These are phyloP conservation scores for Casuarina glauca DNA, from an alignment of 306 rosid genomes.

Conservation along the genomic window DNA sequence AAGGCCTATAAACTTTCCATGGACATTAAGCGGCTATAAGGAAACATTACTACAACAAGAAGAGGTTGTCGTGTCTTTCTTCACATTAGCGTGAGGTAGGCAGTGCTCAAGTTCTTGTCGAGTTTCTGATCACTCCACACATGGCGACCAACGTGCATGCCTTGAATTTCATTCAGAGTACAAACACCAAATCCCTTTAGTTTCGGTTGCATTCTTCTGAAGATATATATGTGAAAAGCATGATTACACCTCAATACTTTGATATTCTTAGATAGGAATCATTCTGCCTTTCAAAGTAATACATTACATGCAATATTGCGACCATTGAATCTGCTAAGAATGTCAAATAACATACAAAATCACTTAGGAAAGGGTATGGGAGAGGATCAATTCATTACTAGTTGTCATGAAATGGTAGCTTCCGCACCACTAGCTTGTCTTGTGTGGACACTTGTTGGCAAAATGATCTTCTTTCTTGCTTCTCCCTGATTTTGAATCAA, in stretches of 20 bases:
- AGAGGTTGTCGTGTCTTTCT: too few relatives aligned
- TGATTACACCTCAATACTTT: not conserved
- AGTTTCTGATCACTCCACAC: not conserved
- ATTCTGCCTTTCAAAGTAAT: not conserved
- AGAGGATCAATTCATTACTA: not conserved
- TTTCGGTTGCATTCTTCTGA: not conserved
- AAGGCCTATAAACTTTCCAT: too few relatives aligned
- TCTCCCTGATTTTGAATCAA: not conserved
- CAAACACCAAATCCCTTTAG: not conserved
- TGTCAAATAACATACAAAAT: not conserved
- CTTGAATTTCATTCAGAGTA: not conserved
- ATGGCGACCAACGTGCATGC: not conserved
- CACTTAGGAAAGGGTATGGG: not conserved
- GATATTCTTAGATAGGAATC: not conserved
- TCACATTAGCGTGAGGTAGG: not conserved
- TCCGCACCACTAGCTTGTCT: not conserved
- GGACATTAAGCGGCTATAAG: too few relatives aligned
- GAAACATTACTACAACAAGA: too few relatives aligned
- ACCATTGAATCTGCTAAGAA: not conserved
- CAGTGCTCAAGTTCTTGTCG: not conserved
- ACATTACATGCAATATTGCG: not conserved
- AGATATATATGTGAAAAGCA: not conserved
- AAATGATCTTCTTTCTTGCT: not conserved
- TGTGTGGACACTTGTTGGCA: too few relatives aligned
- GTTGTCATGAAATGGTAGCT: constrained; percentile 8